phyloP scores from a whole-genome alignment of 208 protist species.

The Crithidia mellificae region DNA sequence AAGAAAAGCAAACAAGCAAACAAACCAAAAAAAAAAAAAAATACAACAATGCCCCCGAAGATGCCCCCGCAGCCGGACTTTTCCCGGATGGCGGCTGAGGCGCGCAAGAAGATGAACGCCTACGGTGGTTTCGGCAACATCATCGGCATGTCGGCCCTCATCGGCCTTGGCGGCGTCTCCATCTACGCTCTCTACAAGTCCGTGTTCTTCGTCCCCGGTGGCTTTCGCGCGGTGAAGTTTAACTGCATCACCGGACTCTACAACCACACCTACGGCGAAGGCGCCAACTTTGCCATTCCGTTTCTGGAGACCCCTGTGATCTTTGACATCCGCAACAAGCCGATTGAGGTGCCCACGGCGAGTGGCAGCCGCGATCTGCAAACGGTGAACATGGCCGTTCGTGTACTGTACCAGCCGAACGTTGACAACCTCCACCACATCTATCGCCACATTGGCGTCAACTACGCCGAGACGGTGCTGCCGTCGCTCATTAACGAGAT shows the following conservation, averaged over 20 bases:
- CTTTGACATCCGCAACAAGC: slow-evolving; percentile 96
- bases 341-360: slow-evolving; percentile 85
- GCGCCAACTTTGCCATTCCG: slow-evolving; percentile 96
- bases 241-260: slow-evolving; percentile 95
- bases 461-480: slow-evolving; percentile 98
- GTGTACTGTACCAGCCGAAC: slow-evolving; percentile 97
- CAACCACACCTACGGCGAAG: slow-evolving; percentile 92
- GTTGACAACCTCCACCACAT: slow-evolving; percentile 92
- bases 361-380: slow-evolving; percentile 97
- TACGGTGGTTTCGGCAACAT: slow-evolving; percentile 76
- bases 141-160: slow-evolving; percentile 54
- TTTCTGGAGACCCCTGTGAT: slow-evolving; percentile 96
- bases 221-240: slow-evolving; percentile 97
- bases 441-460: slow-evolving; percentile 94
- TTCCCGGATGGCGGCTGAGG: slow-evolving; percentile 61
- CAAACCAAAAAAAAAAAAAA: neutral
- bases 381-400: slow-evolving; percentile 98
- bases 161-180: slow-evolving; percentile 52
- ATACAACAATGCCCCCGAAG: slow-evolving; percentile 51
- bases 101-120: slow-evolving; percentile 57
- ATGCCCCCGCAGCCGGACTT: slow-evolving; percentile 80
- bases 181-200: slow-evolving; percentile 83
- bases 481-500: slow-evolving; percentile 99
- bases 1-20: too few species aligned
- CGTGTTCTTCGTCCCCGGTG: slow-evolving; percentile 96